Evolutionary conservation across 1,284 basidiomycete genomes (phyloP), one percentile per base, ranked within the genome.

Genomic region (Ceratobasidium theobromae): DNA sequence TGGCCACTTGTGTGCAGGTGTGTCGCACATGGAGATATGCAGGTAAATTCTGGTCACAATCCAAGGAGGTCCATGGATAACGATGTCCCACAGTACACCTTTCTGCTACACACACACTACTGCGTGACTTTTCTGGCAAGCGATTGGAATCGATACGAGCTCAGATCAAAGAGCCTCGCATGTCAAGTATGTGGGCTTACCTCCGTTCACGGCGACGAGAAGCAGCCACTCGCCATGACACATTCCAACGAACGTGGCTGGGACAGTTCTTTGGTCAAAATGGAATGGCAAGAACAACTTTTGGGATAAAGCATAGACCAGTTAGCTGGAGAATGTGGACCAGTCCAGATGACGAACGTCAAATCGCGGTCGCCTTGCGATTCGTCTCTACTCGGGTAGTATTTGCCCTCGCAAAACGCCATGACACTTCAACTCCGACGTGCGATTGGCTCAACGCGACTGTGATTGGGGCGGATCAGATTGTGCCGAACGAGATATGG

Each of bases 11-110:
- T 33, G 30, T 46, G 27, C n/a, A 14, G 18, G 54, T 58, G 16
- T 58, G 41, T n/a, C 40, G 43, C 1, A 41, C 54, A 28, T 58
- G 54, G 54, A 58, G 54, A 58, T 58, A 58, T 58, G 54, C 41
- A 27, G 54, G 54, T 58, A 21, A 18, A 41, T 25, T 55, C 6
- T 6, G 18, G 4, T n/a, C 53, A 4, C 11, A 18, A 14, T 46
- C 27, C 1, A 18, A 27, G 43, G 35, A 27, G 2, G 4, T 5
- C 38, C 23, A 16, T 3, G 23, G 41, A 16, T 55, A 18, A 55
- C 23, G 23, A 18, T n/a, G 40, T 18, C 3, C 14, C n/a, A 5
- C 14, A 58, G 54, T 58, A 30, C 33, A 58, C 18, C 41, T 58
- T 1, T 58, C 54, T 27, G 54, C 54, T 28, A 58, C 54, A 23